Conservation (phyloP, 805 yeast species). For the Sugiyamaella americana region DNA sequence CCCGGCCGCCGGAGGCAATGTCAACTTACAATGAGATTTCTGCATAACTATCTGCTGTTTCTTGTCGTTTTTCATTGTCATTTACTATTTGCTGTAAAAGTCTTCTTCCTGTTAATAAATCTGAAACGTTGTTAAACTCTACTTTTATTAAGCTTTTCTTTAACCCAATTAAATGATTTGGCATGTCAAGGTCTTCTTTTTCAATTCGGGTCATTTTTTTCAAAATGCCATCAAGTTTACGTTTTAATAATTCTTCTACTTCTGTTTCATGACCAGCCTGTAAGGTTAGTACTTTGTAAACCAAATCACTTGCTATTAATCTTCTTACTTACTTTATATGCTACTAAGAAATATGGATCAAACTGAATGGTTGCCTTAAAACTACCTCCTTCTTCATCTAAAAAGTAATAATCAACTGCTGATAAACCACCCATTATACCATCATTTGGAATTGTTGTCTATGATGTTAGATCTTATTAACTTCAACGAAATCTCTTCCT, state of each 20-base stretch:
- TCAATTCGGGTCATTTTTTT: slow-evolving; percentile 49
- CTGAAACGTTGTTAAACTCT: slow-evolving; percentile 66
- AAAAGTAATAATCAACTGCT: slow-evolving; percentile 89
- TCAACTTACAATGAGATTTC: slow-evolving; percentile 43
- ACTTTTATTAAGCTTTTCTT: slow-evolving; percentile 59
- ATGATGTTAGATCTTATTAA: not conserved
- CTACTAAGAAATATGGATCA: slow-evolving; percentile 81
- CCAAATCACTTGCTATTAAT: slow-evolving; percentile 10
- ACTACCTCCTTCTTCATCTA: slow-evolving; percentile 95
- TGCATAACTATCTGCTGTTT: slow-evolving; percentile 61
- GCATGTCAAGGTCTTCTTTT: slow-evolving; percentile 75
- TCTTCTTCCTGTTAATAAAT: slow-evolving; percentile 69
- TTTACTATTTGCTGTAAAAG: slow-evolving; percentile 61
- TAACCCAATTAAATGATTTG: slow-evolving; percentile 82
- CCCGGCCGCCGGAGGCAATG: no score
- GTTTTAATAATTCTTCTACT: slow-evolving; percentile 77
- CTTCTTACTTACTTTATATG: slow-evolving; percentile 46
- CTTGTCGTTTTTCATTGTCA: slow-evolving; percentile 56
- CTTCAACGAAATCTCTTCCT: no score
- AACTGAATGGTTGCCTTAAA: slow-evolving; percentile 79
- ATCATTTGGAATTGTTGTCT: slow-evolving; percentile 44
- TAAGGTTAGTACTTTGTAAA: not conserved
- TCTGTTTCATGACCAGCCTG: slow-evolving; percentile 50
- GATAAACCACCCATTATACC: slow-evolving; percentile 62
- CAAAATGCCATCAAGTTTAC: slow-evolving; percentile 56